Base-by-base conservation (phyloP, 331 rosid genomes). In the Cydonia oblonga region DNA sequence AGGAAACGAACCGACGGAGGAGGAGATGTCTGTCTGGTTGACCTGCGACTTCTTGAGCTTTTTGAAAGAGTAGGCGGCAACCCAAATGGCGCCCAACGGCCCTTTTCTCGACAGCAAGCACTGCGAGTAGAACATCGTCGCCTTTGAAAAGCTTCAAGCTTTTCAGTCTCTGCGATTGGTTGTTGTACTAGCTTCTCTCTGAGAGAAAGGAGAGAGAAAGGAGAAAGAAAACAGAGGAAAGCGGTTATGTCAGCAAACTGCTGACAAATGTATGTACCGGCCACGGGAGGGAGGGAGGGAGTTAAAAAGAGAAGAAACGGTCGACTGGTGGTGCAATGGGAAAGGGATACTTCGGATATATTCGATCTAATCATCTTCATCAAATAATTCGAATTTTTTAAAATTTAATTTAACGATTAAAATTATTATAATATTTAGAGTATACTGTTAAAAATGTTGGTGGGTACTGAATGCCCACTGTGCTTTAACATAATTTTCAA, bases 1-100 rank as follows among this genome's bases (percentile, higher is more conserved):
- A 59, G 61, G 66, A 71, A 49, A 75, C 89, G 32, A 65, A 93
- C 98, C 98, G 22, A 90, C 87, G 13, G 80, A 83, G 63, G 87
- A 78, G 29, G 86, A 49, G 81, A 93, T 86, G 82, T 93, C 88
- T 46, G 88, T 81, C 18, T 75, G 79, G 4, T 74, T 63, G 64
- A 89, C 81, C 25, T 87, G 96, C 74, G 89, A 78, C 78, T 81
- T 93, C 80, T 86, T 93, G 26, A 93, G 97, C 77, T 74, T 77
- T 22, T 86, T 89, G 81, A 84, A 83, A 52, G 74, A 87, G 64
- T 74, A 90, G 57, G 95, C 96, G 2, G 98, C 97, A 40, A 89
- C 77, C 92, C 97, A 82, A 64, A 93, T 70, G 78, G 86, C 76
- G 44, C 81, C 78, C 30, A 84, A 38, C 58, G 92, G 83, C 30